Evolutionary conservation across 1,284 basidiomycete species (phyloP).

Genomic region (Pterula multifida): DNA sequence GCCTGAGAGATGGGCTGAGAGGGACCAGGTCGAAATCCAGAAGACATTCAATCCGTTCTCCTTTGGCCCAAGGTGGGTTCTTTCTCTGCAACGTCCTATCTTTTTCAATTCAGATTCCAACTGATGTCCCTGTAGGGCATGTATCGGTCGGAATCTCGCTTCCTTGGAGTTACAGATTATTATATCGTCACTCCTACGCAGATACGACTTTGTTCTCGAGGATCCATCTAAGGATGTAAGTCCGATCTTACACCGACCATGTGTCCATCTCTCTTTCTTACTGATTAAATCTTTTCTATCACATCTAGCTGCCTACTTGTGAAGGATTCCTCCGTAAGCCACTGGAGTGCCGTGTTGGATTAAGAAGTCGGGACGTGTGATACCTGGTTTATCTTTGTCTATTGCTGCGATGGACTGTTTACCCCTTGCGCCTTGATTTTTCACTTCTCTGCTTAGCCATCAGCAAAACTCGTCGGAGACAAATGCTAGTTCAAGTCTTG

Average conservation of each 20-base stretch:
- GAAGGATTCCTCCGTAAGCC: constrained; percentile 53
- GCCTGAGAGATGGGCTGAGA: constrained; percentile 75
- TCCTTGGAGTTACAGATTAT: constrained; percentile 66
- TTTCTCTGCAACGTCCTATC: neutral
- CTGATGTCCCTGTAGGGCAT: constrained; percentile 32
- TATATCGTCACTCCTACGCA: constrained; percentile 56
- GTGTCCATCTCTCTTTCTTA: neutral
- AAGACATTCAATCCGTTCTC: constrained; percentile 73
- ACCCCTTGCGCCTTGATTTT: no score
- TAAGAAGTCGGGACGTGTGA: constrained; percentile 36
- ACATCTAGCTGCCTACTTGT: neutral
- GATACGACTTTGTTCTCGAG: constrained; percentile 61
- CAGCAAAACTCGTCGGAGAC: no score
- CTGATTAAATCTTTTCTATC: neutral
- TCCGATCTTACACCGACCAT: neutral
- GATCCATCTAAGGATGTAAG: constrained; percentile 19
- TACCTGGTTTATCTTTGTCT: no score
- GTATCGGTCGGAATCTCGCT: constrained; percentile 68
- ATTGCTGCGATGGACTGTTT: no score
- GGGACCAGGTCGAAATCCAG: constrained; percentile 43
- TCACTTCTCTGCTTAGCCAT: no score
- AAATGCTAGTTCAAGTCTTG: no score
- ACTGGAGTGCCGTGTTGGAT: constrained; percentile 50
- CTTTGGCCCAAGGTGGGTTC: constrained; percentile 43
- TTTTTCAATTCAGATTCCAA: constrained; percentile 4